Evolutionary conservation across 805 yeast species (phyloP).

Genomic region (Lachancea lanzarotensis): DNA sequence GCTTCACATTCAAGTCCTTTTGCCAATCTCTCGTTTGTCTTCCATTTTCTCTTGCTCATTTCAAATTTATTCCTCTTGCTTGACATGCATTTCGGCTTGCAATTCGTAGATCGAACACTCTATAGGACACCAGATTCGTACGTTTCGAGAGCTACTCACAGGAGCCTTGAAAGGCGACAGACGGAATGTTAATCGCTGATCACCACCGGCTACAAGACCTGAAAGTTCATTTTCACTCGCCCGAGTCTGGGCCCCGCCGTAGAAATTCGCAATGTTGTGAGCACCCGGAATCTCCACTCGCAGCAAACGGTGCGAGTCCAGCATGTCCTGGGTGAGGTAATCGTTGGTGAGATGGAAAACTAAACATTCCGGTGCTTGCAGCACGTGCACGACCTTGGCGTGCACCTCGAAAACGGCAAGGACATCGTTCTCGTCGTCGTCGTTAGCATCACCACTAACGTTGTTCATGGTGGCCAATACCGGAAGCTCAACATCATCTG

Average conservation of each 20-base stretch:
- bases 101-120: conserved; percentile 21
- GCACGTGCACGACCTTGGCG: conserved; percentile 7
- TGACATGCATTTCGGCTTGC: conserved; percentile 8
- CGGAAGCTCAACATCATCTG: conserved; percentile 3
- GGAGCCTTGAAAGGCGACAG: conserved; percentile 2
- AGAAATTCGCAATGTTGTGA: conserved; percentile 13
- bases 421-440: no score
- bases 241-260: conserved; percentile 3
- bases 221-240: not conserved
- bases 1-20: no score
- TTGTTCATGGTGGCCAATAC: not conserved
- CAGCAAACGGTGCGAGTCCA: conserved; percentile 15
- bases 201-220: not conserved
- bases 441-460: not conserved
- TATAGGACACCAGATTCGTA: conserved; percentile 21
- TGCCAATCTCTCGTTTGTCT: no score
- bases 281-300: conserved; percentile 14
- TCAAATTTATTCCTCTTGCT: not conserved
- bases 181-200: conserved; percentile 1
- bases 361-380: conserved; percentile 1
- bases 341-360: conserved; percentile 13
- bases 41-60: no score
- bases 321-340: conserved; percentile 9
- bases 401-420: not conserved
- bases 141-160: conserved; percentile 1